Conservation (phyloP, 352 stramenopile species). For the Bremia lactucae region DNA sequence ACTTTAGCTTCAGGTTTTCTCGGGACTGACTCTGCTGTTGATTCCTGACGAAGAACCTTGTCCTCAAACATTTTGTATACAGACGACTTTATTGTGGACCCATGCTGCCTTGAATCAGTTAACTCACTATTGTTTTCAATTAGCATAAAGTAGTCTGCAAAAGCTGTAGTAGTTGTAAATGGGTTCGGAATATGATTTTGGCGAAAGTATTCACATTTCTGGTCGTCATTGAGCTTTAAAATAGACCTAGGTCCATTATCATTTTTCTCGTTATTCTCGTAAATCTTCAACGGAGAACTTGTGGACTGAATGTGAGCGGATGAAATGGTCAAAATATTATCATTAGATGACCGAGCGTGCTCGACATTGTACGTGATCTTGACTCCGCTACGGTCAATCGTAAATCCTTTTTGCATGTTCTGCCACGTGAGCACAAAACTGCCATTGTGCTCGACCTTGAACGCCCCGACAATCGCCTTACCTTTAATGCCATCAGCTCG, state of each 20-base stretch:
- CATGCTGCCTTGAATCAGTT: constrained; percentile 10
- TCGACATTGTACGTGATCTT: constrained; percentile 50
- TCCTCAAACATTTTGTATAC: constrained; percentile 43
- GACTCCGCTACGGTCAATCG: constrained; percentile 44
- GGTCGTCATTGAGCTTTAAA: constrained; percentile 34
- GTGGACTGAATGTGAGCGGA: background rate
- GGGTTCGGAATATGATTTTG: constrained; percentile 57
- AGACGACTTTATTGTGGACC: constrained; percentile 26
- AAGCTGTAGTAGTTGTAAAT: constrained; percentile 54
- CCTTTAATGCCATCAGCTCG: constrained; percentile 62
- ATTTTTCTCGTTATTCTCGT: constrained; percentile 3
- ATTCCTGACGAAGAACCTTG: constrained; percentile 13
- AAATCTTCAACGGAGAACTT: background rate
- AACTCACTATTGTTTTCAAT: background rate
- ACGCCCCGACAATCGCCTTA: constrained; percentile 35
- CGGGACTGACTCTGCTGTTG: background rate
- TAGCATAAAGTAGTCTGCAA: constrained; percentile 54
- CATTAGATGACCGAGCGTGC: constrained; percentile 27
- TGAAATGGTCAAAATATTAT: background rate
- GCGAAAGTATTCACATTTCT: constrained; percentile 46
- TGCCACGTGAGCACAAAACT: constrained; percentile 69
- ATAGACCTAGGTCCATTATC: constrained; percentile 4
- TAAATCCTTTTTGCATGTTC: constrained; percentile 61
- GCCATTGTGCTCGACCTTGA: constrained; percentile 39
- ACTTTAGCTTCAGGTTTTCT: background rate